phyloP scores from a whole-genome alignment of 2,329 filamentous ascomycete genomes.

The Didymella sp. region DNA sequence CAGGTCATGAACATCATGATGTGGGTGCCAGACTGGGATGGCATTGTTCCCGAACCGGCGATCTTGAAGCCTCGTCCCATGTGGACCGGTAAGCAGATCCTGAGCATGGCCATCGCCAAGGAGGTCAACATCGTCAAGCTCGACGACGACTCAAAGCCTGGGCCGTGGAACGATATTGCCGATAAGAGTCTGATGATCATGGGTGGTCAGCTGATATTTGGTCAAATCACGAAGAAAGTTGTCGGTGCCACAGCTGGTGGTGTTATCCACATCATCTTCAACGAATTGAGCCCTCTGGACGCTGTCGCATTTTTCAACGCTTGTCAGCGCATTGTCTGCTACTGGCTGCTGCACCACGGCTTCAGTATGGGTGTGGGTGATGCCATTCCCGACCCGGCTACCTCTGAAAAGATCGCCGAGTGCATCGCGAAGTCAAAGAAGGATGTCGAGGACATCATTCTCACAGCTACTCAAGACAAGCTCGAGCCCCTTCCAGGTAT shows the following conservation, averaged over 20 bases:
- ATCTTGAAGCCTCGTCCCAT: constrained; percentile 90
- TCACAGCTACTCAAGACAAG: constrained; percentile 80
- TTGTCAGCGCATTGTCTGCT: constrained; percentile 91
- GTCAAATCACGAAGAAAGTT: constrained; percentile 89
- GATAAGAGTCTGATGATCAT: constrained; percentile 85
- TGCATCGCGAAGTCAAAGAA: constrained; percentile 83
- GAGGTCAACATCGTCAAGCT: constrained; percentile 75
- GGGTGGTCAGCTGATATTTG: constrained; percentile 87
- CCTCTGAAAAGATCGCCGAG: constrained; percentile 82
- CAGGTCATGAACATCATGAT: constrained; percentile 96
- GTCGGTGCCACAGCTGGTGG: constrained; percentile 89
- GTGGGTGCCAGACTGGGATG: constrained; percentile 98
- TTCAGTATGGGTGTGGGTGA: constrained; percentile 99
- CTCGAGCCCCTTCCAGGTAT: constrained; percentile 96
- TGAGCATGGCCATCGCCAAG: constrained; percentile 88
- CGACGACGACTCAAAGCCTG: constrained; percentile 64
- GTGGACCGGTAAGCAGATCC: constrained; percentile 98
- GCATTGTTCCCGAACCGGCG: constrained; percentile 89
- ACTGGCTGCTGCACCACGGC: constrained; percentile 95
- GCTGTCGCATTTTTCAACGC: constrained; percentile 97
- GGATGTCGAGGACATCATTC: constrained; percentile 77
- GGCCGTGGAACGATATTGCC: constrained; percentile 66
- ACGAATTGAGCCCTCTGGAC: constrained; percentile 84
- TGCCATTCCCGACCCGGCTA: constrained; percentile 87
- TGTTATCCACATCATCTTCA: constrained; percentile 95